phyloP scores from a whole-genome alignment of 2,329 filamentous ascomycete species.

The Biscogniauxia sp. region DNA sequence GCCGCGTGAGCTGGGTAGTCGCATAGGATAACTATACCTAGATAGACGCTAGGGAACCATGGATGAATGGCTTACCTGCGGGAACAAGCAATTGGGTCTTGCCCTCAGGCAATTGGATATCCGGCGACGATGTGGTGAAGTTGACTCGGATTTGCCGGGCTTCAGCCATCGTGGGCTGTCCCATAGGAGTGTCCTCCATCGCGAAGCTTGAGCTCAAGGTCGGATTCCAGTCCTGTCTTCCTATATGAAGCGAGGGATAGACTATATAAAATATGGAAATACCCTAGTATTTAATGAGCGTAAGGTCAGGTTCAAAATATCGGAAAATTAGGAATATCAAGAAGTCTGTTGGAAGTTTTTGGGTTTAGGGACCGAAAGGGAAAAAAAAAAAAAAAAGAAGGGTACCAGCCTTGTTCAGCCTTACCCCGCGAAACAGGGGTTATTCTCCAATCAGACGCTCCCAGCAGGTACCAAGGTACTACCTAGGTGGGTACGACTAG shows the following conservation, averaged over 20 bases:
- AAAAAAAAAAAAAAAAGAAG: constrained; percentile 4
- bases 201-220: background rate
- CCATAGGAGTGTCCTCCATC: constrained; percentile 25
- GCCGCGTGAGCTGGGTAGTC: background rate
- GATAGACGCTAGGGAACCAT: background rate
- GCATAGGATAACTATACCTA: constrained; percentile 1
- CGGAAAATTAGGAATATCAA: background rate
- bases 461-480: too few relatives aligned
- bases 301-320: background rate
- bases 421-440: constrained; percentile 30
- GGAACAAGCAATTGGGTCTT: constrained; percentile 63
- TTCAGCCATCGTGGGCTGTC: constrained; percentile 27
- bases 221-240: background rate
- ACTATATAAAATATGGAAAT: background rate
- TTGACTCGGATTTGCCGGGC: constrained; percentile 60
- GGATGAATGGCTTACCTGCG: constrained; percentile 42
- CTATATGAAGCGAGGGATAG: too few relatives aligned
- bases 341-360: constrained; percentile 13
- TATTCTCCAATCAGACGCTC: background rate
- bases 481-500: too few relatives aligned
- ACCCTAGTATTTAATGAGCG: background rate
- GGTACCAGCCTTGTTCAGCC: constrained; percentile 22
- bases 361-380: background rate
- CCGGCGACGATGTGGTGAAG: constrained; percentile 62
- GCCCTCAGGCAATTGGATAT: constrained; percentile 61